These are phyloP conservation scores for Warburgia ugandensis DNA, from an alignment of 164 flowering plant species.

Conservation along the genomic window DNA sequence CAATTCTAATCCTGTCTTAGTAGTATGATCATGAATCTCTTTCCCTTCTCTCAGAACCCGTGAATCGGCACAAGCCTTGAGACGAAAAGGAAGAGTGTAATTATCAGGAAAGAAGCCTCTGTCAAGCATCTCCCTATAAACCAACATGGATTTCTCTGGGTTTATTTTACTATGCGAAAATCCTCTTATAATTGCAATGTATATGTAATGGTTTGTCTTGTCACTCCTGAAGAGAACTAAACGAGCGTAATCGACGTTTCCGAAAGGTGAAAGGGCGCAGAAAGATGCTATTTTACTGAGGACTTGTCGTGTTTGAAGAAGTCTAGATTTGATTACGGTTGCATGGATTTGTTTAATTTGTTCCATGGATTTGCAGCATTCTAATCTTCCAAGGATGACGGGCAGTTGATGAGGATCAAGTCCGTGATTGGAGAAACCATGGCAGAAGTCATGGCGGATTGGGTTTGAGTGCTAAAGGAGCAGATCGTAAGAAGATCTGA, in stretches of 20 bases:
- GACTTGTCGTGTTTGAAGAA: slow-evolving; percentile 11
- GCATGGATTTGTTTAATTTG: slow-evolving; percentile 17
- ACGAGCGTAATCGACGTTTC: slow-evolving; percentile 15
- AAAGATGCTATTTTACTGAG: slow-evolving; percentile 11
- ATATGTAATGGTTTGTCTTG: slow-evolving; percentile 2
- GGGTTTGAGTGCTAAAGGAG: too few relatives aligned
- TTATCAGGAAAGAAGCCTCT: slow-evolving; percentile 12
- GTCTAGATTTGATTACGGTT: slow-evolving; percentile 7
- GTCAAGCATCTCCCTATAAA: slow-evolving; percentile 8
- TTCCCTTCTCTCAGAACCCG: slow-evolving; percentile 8
- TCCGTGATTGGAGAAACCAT: slow-evolving; percentile 1
- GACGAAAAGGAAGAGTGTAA: slow-evolving; percentile 12
- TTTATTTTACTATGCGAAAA: slow-evolving; percentile 2
- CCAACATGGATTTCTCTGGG: slow-evolving; percentile 3
- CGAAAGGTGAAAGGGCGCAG: slow-evolving; percentile 7
- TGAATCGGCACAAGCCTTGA: slow-evolving; percentile 13
- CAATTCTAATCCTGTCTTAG: slow-evolving; percentile 8
- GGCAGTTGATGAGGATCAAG: slow-evolving; percentile 4
- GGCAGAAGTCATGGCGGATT: too few relatives aligned
- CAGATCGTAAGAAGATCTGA: too few relatives aligned
- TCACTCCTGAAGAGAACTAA: slow-evolving; percentile 1
- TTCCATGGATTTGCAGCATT: slow-evolving; percentile 12
- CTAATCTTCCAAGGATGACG: slow-evolving; percentile 7
- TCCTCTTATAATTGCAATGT: slow-evolving; percentile 15
- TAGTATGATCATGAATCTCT: slow-evolving; percentile 14